phyloP scores from a whole-genome alignment of 1,284 basidiomycete species.

The Rhodotorula sp. region DNA sequence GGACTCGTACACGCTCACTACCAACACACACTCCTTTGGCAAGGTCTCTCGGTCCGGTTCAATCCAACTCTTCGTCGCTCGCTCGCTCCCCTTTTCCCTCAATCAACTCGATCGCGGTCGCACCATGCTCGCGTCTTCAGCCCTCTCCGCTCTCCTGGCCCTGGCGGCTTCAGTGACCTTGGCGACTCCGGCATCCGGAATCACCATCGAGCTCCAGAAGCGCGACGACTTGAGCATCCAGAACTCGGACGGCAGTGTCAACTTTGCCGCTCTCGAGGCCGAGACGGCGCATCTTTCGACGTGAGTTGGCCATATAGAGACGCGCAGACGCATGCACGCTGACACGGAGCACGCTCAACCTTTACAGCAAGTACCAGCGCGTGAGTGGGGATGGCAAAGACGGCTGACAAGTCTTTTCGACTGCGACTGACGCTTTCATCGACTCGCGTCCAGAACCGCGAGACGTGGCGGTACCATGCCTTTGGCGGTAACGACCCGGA shows the following conservation, averaged over 20 bases:
- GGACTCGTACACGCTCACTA: too few species aligned
- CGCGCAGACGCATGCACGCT: background rate
- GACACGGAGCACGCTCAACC: background rate
- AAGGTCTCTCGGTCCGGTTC: too few species aligned
- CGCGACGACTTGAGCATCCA: conserved; percentile 19
- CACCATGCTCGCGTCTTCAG: conserved; percentile 10
- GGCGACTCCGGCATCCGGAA: background rate
- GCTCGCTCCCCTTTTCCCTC: too few species aligned
- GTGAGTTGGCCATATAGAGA: background rate
- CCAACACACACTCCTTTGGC: too few species aligned
- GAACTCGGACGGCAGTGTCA: conserved; percentile 18
- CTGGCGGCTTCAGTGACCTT: background rate
- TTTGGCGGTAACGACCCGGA: conserved; percentile 2
- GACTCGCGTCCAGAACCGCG: conserved; percentile 3
- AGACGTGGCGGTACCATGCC: conserved; percentile 6
- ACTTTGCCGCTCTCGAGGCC: conserved; percentile 5
- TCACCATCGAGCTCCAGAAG: conserved; percentile 8
- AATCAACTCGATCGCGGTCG: too few species aligned
- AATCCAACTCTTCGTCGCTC: too few species aligned
- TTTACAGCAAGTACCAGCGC: conserved; percentile 30
- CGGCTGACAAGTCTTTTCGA: background rate
- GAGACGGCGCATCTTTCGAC: conserved; percentile 2
- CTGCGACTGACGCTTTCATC: background rate
- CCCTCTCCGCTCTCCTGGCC: conserved; percentile 1
- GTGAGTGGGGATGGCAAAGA: background rate